Percentiles rank a stretch among this genome's conserved stretches.
These are phyloP conservation scores for Puccinia hordei DNA, from an alignment of 1,284 basidiomycete genomes.

Conservation along the genomic window DNA sequence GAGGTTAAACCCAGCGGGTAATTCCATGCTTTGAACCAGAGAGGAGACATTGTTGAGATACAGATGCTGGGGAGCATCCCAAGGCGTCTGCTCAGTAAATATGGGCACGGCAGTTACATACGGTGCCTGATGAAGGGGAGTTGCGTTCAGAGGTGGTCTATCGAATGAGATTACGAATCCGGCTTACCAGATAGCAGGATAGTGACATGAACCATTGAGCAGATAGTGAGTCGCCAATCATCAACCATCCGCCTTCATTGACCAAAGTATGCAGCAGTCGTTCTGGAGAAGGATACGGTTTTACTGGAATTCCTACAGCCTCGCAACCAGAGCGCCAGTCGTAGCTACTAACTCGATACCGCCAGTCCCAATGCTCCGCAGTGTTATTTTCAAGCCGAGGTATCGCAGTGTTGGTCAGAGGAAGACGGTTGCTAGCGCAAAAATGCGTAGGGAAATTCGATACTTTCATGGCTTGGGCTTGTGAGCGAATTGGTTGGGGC, in stretches of 20 bases:
- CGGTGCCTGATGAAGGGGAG: slow-evolving; percentile 1
- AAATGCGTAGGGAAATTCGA: slow-evolving; percentile 31
- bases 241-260: slow-evolving; percentile 42
- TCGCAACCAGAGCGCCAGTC: slow-evolving; percentile 44
- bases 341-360: slow-evolving; percentile 38
- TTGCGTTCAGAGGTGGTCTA: not conserved
- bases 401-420: slow-evolving; percentile 32
- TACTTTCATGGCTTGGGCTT: slow-evolving; percentile 24
- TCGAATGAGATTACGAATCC: not conserved
- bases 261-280: slow-evolving; percentile 24
- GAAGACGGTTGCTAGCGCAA: slow-evolving; percentile 41
- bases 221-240: slow-evolving; percentile 44
- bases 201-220: slow-evolving; percentile 50
- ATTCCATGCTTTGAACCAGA: slow-evolving; percentile 27
- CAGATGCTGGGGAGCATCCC: slow-evolving; percentile 46
- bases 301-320: slow-evolving; percentile 10
- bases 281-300: slow-evolving; percentile 28
- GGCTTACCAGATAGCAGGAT: slow-evolving; percentile 42
- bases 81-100: slow-evolving; percentile 26
- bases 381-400: slow-evolving; percentile 39
- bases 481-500: not conserved
- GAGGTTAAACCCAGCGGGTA: slow-evolving; percentile 30
- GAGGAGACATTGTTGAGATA: slow-evolving; percentile 33
- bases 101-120: slow-evolving; percentile 26
- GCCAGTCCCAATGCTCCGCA: slow-evolving; percentile 42